Evolutionary conservation across 139 green algal species (phyloP).

Genomic region (Auxenochlorella pyrenoidosa): DNA sequence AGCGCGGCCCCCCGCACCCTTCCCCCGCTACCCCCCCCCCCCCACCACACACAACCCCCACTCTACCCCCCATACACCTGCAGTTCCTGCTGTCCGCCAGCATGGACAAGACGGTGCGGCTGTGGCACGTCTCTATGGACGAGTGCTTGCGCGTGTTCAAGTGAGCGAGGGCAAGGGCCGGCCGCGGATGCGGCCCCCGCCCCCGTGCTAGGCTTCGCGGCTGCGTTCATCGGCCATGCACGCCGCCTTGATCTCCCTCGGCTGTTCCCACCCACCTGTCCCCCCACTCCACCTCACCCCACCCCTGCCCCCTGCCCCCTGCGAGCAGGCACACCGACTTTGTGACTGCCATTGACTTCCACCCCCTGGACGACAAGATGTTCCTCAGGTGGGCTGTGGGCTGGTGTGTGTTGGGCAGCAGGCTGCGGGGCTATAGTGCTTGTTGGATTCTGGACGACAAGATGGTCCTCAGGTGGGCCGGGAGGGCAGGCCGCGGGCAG

Average conservation of each 20-base stretch:
- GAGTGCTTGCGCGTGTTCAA: slow-evolving; percentile 81
- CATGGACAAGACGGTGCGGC: slow-evolving; percentile 90
- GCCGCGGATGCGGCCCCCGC: no score
- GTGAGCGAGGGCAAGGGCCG: slow-evolving; percentile 34
- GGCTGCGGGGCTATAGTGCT: no score
- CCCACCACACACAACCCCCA: not conserved
- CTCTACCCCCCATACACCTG: not conserved
- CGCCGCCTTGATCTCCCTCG: no score
- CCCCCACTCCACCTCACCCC: not conserved
- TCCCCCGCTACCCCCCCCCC: not conserved
- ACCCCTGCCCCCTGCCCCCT: not conserved
- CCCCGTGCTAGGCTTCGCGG: no score
- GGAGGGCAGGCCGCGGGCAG: no score
- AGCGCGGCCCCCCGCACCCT: no score
- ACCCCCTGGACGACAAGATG: slow-evolving; percentile 82
- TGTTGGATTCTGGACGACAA: no score
- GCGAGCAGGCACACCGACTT: slow-evolving; percentile 76
- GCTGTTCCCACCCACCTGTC: not conserved
- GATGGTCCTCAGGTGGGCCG: no score
- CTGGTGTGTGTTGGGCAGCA: no score
- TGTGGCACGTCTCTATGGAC: slow-evolving; percentile 87
- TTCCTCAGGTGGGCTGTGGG: slow-evolving; percentile 65
- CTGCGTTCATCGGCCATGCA: no score
- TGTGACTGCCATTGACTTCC: slow-evolving; percentile 85
- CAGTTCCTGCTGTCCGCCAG: slow-evolving; percentile 87